Base-by-base conservation (phyloP, 495 filamentous ascomycete genomes). In the Wilcoxina mikolae region DNA sequence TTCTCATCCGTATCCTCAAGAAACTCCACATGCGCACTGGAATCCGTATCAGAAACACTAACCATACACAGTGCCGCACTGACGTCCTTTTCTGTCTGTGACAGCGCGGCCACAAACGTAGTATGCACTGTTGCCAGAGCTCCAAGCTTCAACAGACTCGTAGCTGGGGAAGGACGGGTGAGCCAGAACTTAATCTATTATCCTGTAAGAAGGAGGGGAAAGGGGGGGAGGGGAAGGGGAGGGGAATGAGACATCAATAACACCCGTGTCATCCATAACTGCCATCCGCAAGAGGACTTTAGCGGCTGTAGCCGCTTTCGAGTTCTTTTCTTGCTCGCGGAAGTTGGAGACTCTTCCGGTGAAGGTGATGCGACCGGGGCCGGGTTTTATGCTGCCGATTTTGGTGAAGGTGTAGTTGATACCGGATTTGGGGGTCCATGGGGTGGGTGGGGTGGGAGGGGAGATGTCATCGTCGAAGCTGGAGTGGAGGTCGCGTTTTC, bases 171-270 rank as follows among this genome's bases (percentile, higher is more conserved):
- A 2, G 20, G 29, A 7, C 20, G 17, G 9, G 49, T 52, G 2
- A 52, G 20, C 49, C 49, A 52, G 33, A 52, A 52, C 22, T 52
- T 52, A 15, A 49, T 27, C 46, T 49, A 27, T 12, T 18, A 43
- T 9, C 39, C 39, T 5, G 10, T 11, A 49, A 12, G 23, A 49
- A 1, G 9, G 12, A 1, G 29, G 15, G 46, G 24, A 18, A 49
- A 49, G 25, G 29, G 29, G 20, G 12, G 15, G 15, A 28, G 5
- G 20, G 27, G 29, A 15, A 49, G n/a, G n/a, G n/a, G n/a, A n/a
- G n/a, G n/a, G 20, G 24, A 49, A 3, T 28, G 15, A 28, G 35
- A 54, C 51, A 27, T 54, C 51, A 4, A 54, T 54, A 35, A 25
- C 33, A 7, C 51, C 51, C 2, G 51, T 54, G 3, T 45, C 51